Percentiles rank a stretch among this genome's conserved stretches.
phyloP scores from a whole-genome alignment of 495 filamentous ascomycete species.

The Podospora fimiseda region DNA sequence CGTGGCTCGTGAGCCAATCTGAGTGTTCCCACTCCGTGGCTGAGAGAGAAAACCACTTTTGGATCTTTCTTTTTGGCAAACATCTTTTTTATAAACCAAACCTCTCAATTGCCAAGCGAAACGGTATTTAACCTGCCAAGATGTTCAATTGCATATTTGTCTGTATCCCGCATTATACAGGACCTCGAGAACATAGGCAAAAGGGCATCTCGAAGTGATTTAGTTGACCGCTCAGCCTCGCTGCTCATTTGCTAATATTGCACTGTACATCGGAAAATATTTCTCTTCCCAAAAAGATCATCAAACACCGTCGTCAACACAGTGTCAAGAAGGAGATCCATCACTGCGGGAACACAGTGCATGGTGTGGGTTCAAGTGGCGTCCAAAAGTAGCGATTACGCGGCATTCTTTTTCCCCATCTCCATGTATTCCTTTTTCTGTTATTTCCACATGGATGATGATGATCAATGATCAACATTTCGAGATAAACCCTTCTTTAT shows the following conservation, averaged over 20 bases:
- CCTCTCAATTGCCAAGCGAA: no score
- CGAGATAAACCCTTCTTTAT: no score
- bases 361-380: conserved; percentile 2
- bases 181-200: no score
- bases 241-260: neutral
- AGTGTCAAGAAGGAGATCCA: neutral
- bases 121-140: neutral
- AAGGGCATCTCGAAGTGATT: neutral
- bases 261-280: neutral
- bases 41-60: conserved; percentile 1
- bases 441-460: no score
- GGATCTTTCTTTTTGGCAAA: no score
- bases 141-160: no score
- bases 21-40: conserved; percentile 1
- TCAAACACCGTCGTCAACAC: conserved; percentile 5
- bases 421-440: no score
- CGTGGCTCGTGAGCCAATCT: conserved; percentile 8
- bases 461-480: no score
- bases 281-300: neutral
- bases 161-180: no score
- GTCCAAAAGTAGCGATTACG: conserved; percentile 14
- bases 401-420: conserved; percentile 11
- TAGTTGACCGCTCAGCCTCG: neutral
- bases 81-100: no score
- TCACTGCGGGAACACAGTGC: conserved; percentile 8